A percentile compares a stretch with the other conserved stretches of the same genome.
These are phyloP conservation scores for Rhizopogon rudus DNA, from an alignment of 768 basidiomycete genomes.

Conservation along the genomic window DNA sequence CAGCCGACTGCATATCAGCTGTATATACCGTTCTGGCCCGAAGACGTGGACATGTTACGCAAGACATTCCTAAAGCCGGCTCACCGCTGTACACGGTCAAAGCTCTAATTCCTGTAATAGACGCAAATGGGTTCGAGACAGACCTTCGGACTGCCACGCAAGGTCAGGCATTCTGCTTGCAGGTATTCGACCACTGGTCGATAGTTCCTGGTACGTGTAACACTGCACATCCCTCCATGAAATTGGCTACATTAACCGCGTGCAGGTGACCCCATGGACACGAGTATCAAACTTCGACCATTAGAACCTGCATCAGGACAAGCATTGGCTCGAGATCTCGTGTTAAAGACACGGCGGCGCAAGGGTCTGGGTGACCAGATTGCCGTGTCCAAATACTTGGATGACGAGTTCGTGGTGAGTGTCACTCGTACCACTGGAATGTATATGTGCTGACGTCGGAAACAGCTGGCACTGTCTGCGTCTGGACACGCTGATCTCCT, in stretches of 20 bases:
- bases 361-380: conserved; percentile 98
- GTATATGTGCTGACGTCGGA: conserved; percentile 3
- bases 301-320: conserved; percentile 97
- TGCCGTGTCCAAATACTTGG: conserved; percentile 94
- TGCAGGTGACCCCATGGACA: conserved; percentile 94
- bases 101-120: conserved; percentile 96
- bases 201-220: conserved; percentile 82
- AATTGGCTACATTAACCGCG: neutral
- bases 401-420: conserved; percentile 93
- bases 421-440: neutral
- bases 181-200: conserved; percentile 98
- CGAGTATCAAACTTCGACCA: conserved; percentile 92
- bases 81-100: conserved; percentile 98
- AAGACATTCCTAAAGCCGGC: conserved; percentile 96
- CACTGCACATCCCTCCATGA: neutral
- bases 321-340: conserved; percentile 88
- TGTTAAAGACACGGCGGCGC: conserved; percentile 91
- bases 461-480: conserved; percentile 85
- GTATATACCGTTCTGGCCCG: conserved; percentile 99
- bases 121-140: conserved; percentile 98
- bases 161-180: conserved; percentile 98
- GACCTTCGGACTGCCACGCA: conserved; percentile 96
- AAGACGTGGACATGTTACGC: conserved; percentile 97
- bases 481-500: conserved; percentile 94
- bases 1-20: conserved; percentile 97